These are phyloP conservation scores for Taphrina flavorubra DNA, from an alignment of 1,139 yeast species.

Conservation along the genomic window DNA sequence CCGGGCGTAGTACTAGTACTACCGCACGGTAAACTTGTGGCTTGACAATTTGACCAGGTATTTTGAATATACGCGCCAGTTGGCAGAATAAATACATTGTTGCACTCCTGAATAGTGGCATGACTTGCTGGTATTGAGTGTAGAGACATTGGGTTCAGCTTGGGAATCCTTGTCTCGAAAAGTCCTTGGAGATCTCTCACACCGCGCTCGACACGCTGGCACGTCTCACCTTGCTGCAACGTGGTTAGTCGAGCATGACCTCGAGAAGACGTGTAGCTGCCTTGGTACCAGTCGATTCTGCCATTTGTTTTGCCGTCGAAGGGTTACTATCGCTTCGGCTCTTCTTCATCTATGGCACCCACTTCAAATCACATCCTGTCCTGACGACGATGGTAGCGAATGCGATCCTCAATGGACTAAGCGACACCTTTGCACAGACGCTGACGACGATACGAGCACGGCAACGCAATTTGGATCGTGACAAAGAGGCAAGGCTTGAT, in stretches of 20 bases:
- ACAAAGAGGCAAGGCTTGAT: constrained; percentile 30
- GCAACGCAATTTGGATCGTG: constrained; percentile 15
- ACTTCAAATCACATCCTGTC: constrained; percentile 37
- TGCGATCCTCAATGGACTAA: constrained; percentile 26
- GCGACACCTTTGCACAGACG: constrained; percentile 42
- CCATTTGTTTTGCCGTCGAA: constrained; percentile 18
- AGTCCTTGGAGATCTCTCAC: no score
- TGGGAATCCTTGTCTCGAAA: no score
- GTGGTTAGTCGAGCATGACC: neutral
- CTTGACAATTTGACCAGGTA: no score
- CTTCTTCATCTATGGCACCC: constrained; percentile 32
- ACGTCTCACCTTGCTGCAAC: no score
- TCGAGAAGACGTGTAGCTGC: constrained; percentile 3
- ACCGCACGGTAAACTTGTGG: no score
- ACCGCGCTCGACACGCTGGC: no score
- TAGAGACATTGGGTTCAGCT: no score
- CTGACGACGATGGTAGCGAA: constrained; percentile 40
- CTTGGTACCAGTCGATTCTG: constrained; percentile 27
- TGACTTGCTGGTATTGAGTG: no score
- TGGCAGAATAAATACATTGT: no score
- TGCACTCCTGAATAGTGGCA: no score
- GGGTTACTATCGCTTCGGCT: constrained; percentile 20
- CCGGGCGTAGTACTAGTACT: no score
- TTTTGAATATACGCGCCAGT: no score
- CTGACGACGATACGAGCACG: constrained; percentile 29